These are phyloP conservation scores for Thermothelomyces thermophilus DNA, from an alignment of 2,329 filamentous ascomycete genomes.

Conservation along the genomic window DNA sequence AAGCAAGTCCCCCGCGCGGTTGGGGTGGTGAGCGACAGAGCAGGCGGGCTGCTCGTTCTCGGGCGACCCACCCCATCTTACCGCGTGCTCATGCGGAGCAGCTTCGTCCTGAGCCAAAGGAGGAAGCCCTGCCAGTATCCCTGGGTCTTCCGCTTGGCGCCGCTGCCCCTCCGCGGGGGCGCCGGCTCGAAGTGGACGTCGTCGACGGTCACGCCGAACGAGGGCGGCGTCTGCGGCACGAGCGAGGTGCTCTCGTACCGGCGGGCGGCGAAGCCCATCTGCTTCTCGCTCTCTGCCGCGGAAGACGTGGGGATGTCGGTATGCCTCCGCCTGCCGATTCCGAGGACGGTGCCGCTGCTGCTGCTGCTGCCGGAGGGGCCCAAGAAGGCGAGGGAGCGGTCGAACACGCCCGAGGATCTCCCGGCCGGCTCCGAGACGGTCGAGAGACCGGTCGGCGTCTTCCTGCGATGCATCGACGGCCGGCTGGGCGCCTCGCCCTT, in stretches of 20 bases:
- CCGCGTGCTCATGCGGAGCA: conserved; percentile 36
- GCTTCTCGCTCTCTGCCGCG: conserved; percentile 34
- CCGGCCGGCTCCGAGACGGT: conserved; percentile 8
- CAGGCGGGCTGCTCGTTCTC: no score
- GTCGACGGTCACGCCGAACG: conserved; percentile 34
- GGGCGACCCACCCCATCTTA: no score
- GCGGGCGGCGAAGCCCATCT: conserved; percentile 37
- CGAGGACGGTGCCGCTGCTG: background rate
- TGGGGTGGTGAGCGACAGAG: background rate
- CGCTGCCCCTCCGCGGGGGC: conserved; percentile 36
- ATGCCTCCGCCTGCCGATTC: conserved; percentile 8
- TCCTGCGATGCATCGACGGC: conserved; percentile 7
- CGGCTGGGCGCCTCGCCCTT: conserved; percentile 32
- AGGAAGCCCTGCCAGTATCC: conserved; percentile 58
- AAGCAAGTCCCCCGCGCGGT: no score
- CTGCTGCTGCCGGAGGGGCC: background rate
- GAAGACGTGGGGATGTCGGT: conserved; percentile 11
- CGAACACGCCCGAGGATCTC: background rate
- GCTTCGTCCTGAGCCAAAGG: conserved; percentile 56
- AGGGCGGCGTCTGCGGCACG: conserved; percentile 21
- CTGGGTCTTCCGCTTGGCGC: conserved; percentile 54
- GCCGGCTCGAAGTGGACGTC: conserved; percentile 38
- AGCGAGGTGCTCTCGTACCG: conserved; percentile 40
- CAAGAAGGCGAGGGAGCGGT: background rate
- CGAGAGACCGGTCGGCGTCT: conserved; percentile 22